Evolutionary conservation across 208 protist species (phyloP).

Genomic region (Leishmania braziliensis): DNA sequence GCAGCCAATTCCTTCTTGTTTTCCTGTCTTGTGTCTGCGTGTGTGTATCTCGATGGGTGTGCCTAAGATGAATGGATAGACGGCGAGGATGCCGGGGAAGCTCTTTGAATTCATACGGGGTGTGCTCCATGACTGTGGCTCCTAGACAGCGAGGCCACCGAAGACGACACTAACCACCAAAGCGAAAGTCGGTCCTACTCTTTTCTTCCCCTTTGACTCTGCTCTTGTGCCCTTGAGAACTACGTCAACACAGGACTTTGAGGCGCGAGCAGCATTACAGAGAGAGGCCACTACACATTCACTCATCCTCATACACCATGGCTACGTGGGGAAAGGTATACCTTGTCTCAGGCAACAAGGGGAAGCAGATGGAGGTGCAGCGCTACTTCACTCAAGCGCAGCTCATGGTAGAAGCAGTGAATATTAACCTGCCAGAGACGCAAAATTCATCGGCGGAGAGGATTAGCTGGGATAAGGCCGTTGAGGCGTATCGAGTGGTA

Average conservation of each 20-base stretch:
- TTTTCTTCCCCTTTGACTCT: neutral
- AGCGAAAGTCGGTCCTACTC: neutral
- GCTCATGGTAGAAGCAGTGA: conserved; percentile 56
- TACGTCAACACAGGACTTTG: neutral
- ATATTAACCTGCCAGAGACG: conserved; percentile 93
- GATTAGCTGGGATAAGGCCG: conserved; percentile 94
- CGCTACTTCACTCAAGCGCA: conserved; percentile 54
- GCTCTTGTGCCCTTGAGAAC: neutral
- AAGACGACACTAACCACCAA: neutral
- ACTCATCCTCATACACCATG: conserved; percentile 11
- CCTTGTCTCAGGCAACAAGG: conserved; percentile 97
- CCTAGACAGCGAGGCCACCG: neutral
- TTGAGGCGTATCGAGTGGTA: conserved; percentile 73
- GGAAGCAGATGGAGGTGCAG: conserved; percentile 97
- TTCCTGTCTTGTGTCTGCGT: neutral
- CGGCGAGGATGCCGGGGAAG: neutral
- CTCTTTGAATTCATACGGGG: neutral
- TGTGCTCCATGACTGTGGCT: neutral
- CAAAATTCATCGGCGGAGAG: conserved; percentile 91
- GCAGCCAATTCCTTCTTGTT: neutral
- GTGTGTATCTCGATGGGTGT: neutral
- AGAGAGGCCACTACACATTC: neutral
- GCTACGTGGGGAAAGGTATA: conserved; percentile 16
- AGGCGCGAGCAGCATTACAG: neutral
- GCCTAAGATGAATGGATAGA: neutral